Conservation (phyloP, 208 protist species). For the Angomonas deanei region DNA sequence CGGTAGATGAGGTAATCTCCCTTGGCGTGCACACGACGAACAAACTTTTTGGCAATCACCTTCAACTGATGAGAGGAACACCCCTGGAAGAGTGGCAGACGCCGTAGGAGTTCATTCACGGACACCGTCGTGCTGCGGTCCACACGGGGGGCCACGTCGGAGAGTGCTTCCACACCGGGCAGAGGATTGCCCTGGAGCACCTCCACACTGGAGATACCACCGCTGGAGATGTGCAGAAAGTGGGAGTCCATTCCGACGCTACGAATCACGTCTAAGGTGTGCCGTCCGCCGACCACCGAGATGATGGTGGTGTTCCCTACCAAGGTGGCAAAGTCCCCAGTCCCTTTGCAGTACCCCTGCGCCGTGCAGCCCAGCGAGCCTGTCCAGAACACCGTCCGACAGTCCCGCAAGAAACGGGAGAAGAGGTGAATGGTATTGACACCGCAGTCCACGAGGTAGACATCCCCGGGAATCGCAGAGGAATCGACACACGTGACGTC, state of each 20-base stretch:
- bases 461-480: conserved; percentile 37
- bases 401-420: conserved; percentile 54
- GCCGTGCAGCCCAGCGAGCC: conserved; percentile 89
- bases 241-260: conserved; percentile 29
- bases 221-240: conserved; percentile 96
- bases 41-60: conserved; percentile 50
- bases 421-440: conserved; percentile 79
- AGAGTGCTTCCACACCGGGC: conserved; percentile 82
- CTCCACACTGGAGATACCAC: conserved; percentile 96
- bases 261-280: conserved; percentile 34
- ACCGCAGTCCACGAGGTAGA: conserved; percentile 92
- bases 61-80: conserved; percentile 72
- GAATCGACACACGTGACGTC: conserved; percentile 31
- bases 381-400: conserved; percentile 94
- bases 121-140: conserved; percentile 31
- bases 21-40: conserved; percentile 44
- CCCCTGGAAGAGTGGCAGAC: conserved; percentile 67
- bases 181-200: conserved; percentile 94
- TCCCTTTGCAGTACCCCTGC: conserved; percentile 88
- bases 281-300: conserved; percentile 55
- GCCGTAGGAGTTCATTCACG: conserved; percentile 52
- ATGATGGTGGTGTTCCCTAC: conserved; percentile 41
- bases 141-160: conserved; percentile 38
- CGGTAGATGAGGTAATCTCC: conserved; percentile 69
- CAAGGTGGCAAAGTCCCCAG: conserved; percentile 45